phyloP scores from a whole-genome alignment of 257 asterid species.

The Sherardia arvensis region DNA sequence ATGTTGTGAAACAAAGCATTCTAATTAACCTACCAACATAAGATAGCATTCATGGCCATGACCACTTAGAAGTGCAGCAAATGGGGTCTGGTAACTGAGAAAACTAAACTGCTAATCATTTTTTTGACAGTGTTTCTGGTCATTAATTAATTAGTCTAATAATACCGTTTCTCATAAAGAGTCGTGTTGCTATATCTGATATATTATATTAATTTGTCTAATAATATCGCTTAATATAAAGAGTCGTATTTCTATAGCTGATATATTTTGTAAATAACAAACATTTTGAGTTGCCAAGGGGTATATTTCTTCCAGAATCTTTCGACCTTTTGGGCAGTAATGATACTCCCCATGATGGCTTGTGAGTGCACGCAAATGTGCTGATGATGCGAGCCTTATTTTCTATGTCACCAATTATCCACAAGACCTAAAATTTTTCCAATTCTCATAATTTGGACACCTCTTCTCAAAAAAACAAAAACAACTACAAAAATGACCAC shows the following conservation, averaged over 20 bases:
- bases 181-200: no score
- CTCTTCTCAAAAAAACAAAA: slow-evolving; percentile 16
- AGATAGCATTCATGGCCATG: not conserved
- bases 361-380: slow-evolving; percentile 4
- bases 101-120: not conserved
- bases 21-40: not conserved
- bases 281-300: slow-evolving; percentile 12
- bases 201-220: not conserved
- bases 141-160: no score
- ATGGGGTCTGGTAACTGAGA: not conserved
- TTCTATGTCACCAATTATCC: slow-evolving; percentile 14
- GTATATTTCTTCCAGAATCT: not conserved
- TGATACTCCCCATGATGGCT: slow-evolving; percentile 14
- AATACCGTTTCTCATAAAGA: slow-evolving; percentile 12
- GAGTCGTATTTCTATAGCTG: not conserved
- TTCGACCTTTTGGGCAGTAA: slow-evolving; percentile 6
- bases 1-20: slow-evolving; percentile 4
- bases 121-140: slow-evolving; percentile 22
- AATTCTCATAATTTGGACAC: not conserved
- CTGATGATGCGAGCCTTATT: slow-evolving; percentile 7
- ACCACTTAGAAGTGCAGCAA: slow-evolving; percentile 1
- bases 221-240: slow-evolving; percentile 15
- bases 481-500: slow-evolving; percentile 11
- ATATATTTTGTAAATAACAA: slow-evolving; percentile 7
- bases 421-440: slow-evolving; percentile 4